Base-by-base conservation (phyloP, 1,139 yeast species). In the Arxiozyma heterogenica region DNA sequence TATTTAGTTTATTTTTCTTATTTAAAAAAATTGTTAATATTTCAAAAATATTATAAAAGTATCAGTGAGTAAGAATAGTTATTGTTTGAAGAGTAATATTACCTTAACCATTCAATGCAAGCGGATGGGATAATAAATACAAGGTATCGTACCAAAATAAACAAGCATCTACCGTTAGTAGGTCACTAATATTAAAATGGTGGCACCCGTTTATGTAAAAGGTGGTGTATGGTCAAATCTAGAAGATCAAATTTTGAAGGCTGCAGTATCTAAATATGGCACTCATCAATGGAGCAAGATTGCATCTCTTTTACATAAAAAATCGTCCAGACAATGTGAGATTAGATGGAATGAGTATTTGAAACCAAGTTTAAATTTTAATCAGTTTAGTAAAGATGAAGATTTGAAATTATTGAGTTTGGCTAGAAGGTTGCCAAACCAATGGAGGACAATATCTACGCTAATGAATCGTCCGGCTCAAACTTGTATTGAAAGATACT, bases 201-300 rank as follows among this genome's bases (percentile, higher is more conserved):
- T 65, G 77, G 75, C 77, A n/a, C 90, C 91, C 2, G 74, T 83
- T 1, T 86, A 86, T 66, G 86, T 86, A 51, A 86, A 84, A 66
- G 96, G 95, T 47, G 96, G 95, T 44, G 83, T 82, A 1, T 91
- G 98, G 98, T 83, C 95, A 2, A 84, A 87, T 65, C 82, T 86
- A 9, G 98, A 91, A 56, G 98, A 91, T 70, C 93, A 88, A 67
- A 86, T 91, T 50, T 74, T 93, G 51, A 83, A 85, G 61, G 96
- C 96, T 0, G 96, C 97, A 1, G 86, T 93, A 2, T 81, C 94
- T 50, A 93, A 93, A 66, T 93, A 93, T 68, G 98, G 98, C 0
- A 74, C 90, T 23, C 90, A 87, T 61, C 96, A 93, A 65, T 93
- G 98, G 98, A 81, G 93, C 8, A 80, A 97, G 52, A 94, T 93